phyloP scores from a whole-genome alignment of 192 early-diverging fungal species.

The Rhizoclosmatium globosum region DNA sequence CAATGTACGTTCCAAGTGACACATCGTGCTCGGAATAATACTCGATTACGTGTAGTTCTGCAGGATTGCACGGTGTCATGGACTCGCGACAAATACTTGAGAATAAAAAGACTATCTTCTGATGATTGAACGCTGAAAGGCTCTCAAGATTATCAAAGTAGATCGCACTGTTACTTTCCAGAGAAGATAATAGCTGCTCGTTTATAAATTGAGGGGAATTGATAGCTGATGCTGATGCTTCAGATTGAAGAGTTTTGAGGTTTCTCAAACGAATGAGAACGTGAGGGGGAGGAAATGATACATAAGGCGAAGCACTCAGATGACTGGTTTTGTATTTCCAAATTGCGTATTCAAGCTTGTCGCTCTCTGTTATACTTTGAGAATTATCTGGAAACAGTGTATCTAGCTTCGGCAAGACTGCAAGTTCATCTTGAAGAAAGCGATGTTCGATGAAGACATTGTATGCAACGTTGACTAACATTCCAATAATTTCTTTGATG shows the following conservation, averaged over 20 bases:
- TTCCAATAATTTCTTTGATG: slow-evolving; percentile 83
- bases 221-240: neutral
- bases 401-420: neutral
- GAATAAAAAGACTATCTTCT: slow-evolving; percentile 79
- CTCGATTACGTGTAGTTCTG: slow-evolving; percentile 80
- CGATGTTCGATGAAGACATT: slow-evolving; percentile 88
- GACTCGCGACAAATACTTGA: slow-evolving; percentile 71
- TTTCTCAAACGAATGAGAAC: slow-evolving; percentile 61
- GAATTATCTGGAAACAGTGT: neutral
- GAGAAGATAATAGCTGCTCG: slow-evolving; percentile 31
- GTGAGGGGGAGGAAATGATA: slow-evolving; percentile 87
- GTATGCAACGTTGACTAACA: slow-evolving; percentile 88
- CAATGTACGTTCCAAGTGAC: slow-evolving; percentile 88
- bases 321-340: slow-evolving; percentile 73
- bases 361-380: slow-evolving; percentile 10
- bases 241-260: neutral
- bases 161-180: slow-evolving; percentile 51
- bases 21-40: slow-evolving; percentile 87
- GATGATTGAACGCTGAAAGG: slow-evolving; percentile 76
- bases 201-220: neutral
- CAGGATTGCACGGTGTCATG: slow-evolving; percentile 63
- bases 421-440: slow-evolving; percentile 81
- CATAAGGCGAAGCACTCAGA: slow-evolving; percentile 89
- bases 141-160: slow-evolving; percentile 64
- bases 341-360: slow-evolving; percentile 47